Base-by-base conservation (phyloP, 2,329 filamentous ascomycete species). In the Amauroascus niger region DNA sequence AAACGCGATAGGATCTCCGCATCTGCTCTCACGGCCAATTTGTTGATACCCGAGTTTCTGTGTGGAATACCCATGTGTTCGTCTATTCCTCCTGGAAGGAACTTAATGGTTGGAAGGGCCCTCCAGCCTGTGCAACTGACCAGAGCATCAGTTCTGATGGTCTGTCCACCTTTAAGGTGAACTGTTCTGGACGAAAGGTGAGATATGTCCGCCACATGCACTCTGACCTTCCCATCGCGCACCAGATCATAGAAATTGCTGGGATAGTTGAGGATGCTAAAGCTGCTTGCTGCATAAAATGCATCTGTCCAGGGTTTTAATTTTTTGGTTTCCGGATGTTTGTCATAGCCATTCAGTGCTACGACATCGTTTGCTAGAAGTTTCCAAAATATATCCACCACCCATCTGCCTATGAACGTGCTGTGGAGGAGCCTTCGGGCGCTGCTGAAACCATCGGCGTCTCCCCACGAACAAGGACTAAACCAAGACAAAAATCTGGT, bases 401-500 rank as follows among this genome's bases (percentile, higher is more conserved):
- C 56, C 39, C 66, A 70, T 33, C 73, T 67, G 9, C 76, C 76
- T 0, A 77, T 50, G 55, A 63, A 65, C 0, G 75, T 78, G 2
- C 67, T 62, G 54, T 79, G 76, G n/a, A 79, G 61, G 48, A 76
- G 71, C 1, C 62, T 60, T 20, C 72, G 64, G 1, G 72, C 59
- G 1, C 62, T 60, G n/a, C 72, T 64, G 1, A 73, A 60, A 1
- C 82, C 83, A 61, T 82, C 82, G 1, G 75, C 77, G 1, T 75
- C 72, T 3, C 82, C 83, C 82, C 84, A 90, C 13, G 85, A 76
- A 63, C 85, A 89, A 0, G 87, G 86, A 49, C 79, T 83, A 67
- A 90, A 81, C 81, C 83, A 88, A 1, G 81, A 85, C 51, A 89
- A 69, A 58, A 86, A 75, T 0, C 86, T 80, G 0, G 79, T 84